Evolutionary conservation across 345 rosid species (phyloP).

Genomic region (Pugionium dolabratum): DNA sequence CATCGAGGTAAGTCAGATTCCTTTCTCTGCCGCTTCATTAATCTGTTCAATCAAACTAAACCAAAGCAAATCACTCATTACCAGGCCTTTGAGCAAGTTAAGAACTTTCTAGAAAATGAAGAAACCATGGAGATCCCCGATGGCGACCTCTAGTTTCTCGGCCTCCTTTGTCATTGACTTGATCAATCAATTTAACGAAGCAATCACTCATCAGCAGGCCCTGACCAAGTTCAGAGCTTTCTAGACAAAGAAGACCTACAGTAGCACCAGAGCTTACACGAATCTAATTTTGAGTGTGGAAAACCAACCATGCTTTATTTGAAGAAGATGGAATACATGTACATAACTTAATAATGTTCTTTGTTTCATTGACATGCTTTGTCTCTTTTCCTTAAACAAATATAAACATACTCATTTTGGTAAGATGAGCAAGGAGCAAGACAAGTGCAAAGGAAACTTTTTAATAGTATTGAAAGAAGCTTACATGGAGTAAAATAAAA

Average conservation of each 20-base stretch:
- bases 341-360: slow-evolving; percentile 7
- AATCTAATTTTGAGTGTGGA: slow-evolving; percentile 17
- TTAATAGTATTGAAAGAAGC: neutral
- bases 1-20: slow-evolving; percentile 55
- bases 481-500: slow-evolving; percentile 12
- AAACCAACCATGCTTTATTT: slow-evolving; percentile 17
- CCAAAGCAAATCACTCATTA: slow-evolving; percentile 11
- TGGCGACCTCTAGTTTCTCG: slow-evolving; percentile 21
- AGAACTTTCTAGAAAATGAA: slow-evolving; percentile 45
- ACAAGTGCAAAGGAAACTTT: neutral
- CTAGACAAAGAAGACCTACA: slow-evolving; percentile 39
- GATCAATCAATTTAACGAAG: neutral
- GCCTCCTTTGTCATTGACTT: neutral
- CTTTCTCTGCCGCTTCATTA: slow-evolving; percentile 11
- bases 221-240: slow-evolving; percentile 20
- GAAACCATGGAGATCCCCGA: slow-evolving; percentile 37
- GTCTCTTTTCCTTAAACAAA: neutral
- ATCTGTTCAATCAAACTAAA: slow-evolving; percentile 17
- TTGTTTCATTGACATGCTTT: neutral
- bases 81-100: slow-evolving; percentile 37
- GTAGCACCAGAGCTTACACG: slow-evolving; percentile 6
- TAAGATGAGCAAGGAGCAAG: neutral
- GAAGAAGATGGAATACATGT: slow-evolving; percentile 13
- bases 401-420: neutral
- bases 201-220: slow-evolving; percentile 43